phyloP scores from a whole-genome alignment of 306 rosid genomes.

The Cyclanthera cordifolia region DNA sequence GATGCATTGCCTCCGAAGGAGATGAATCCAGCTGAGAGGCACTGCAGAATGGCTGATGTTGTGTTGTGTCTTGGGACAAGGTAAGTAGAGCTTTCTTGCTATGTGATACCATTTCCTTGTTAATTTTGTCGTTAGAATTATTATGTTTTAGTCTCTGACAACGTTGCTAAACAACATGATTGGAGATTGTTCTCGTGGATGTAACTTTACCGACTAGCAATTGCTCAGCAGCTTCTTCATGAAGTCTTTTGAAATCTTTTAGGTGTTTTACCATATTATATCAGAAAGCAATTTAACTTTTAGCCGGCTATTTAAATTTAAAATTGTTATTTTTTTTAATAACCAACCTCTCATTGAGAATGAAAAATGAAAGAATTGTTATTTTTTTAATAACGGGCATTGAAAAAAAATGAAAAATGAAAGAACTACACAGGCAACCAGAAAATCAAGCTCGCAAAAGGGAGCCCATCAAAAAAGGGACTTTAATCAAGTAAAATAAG shows the following conservation, averaged over 20 bases:
- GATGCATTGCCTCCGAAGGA: conserved; percentile 94
- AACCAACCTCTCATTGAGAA: not conserved
- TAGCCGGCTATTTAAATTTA: not conserved
- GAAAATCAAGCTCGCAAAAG: not conserved
- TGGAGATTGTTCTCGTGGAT: conserved; percentile 7
- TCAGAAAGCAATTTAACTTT: not conserved
- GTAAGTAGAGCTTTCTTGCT: conserved; percentile 29
- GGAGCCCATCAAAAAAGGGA: not conserved
- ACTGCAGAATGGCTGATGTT: conserved; percentile 88
- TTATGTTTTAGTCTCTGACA: not conserved
- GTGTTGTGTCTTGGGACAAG: conserved; percentile 96
- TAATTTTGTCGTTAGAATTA: not conserved
- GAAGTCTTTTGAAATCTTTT: not conserved
- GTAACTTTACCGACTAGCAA: conserved; percentile 1
- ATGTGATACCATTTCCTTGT: not conserved
- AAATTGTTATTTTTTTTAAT: not conserved
- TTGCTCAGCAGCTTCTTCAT: not conserved
- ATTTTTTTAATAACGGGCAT: no score
- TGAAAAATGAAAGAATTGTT: not conserved
- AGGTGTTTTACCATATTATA: conserved; percentile 2
- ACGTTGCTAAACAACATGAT: not conserved
- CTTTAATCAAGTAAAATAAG: not conserved
- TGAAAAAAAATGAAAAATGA: not conserved
- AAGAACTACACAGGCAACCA: not conserved
- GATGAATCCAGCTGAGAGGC: conserved; percentile 92